Percentiles rank a stretch among this genome's conserved stretches.
phyloP scores from a whole-genome alignment of 176 grass and related monocot genomes.

The Triticum turgidum region DNA sequence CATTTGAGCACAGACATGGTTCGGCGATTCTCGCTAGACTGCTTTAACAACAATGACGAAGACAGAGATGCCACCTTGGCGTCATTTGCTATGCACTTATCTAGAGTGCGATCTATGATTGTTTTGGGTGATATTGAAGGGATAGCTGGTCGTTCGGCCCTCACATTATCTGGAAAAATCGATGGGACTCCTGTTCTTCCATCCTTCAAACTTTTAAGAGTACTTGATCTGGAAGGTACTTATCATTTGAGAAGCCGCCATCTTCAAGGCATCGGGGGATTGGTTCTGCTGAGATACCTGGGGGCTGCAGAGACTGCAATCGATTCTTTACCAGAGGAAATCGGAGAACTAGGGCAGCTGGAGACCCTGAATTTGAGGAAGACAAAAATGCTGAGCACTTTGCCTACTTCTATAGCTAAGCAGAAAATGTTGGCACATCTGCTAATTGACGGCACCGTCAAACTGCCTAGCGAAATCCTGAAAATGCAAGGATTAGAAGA shows the following conservation, averaged over 20 bases:
- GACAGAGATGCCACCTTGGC: neutral
- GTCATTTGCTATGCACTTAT: neutral
- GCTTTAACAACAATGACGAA: neutral
- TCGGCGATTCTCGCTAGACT: neutral
- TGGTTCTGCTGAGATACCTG: slow-evolving; percentile 23
- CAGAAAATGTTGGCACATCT: neutral
- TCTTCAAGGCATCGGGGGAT: neutral
- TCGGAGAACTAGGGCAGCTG: neutral
- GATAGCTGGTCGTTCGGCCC: neutral
- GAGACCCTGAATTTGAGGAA: slow-evolving; percentile 19
- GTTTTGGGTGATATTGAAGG: neutral
- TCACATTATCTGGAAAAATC: neutral
- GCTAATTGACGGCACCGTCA: neutral
- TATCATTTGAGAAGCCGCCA: neutral
- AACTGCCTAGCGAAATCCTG: neutral
- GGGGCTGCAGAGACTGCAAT: neutral
- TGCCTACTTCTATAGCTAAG: neutral
- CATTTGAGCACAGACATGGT: neutral
- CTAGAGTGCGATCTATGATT: neutral
- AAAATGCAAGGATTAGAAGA: neutral
- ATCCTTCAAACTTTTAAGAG: neutral
- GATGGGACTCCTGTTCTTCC: neutral
- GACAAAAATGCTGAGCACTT: neutral
- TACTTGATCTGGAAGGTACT: slow-evolving; percentile 18
- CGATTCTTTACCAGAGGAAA: neutral